These are phyloP conservation scores for Populus deltoides DNA, from an alignment of 345 rosid species.

Conservation along the genomic window DNA sequence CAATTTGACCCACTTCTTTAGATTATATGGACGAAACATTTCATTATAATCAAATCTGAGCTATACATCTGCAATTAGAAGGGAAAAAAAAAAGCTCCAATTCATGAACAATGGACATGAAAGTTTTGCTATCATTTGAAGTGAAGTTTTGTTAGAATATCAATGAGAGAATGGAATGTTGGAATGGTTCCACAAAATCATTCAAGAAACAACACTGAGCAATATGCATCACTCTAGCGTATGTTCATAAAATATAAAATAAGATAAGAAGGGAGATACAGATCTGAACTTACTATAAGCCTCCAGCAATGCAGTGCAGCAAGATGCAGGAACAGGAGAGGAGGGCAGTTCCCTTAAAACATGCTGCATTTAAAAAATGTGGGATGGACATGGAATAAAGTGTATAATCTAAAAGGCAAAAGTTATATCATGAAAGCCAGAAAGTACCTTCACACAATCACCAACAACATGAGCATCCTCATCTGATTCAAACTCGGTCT, in stretches of 20 bases:
- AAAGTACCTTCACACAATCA: slow-evolving; percentile 90
- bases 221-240: neutral
- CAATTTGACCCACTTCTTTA: neutral
- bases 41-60: neutral
- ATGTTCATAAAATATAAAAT: neutral
- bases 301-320: slow-evolving; percentile 94
- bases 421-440: slow-evolving; percentile 15
- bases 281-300: slow-evolving; percentile 71
- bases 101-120: neutral
- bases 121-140: neutral
- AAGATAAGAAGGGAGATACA: neutral
- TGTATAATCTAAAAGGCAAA: slow-evolving; percentile 12
- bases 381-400: slow-evolving; percentile 21
- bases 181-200: neutral
- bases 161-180: neutral
- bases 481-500: slow-evolving; percentile 71
- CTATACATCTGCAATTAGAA: neutral
- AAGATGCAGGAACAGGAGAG: slow-evolving; percentile 96
- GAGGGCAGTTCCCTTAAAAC: slow-evolving; percentile 96
- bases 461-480: slow-evolving; percentile 99
- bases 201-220: neutral
- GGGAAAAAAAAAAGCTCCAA: neutral
- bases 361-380: slow-evolving; percentile 56
- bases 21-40: neutral
- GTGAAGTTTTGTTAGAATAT: neutral